These are phyloP conservation scores for Glonium stellatum DNA, from an alignment of 495 filamentous ascomycete genomes.

Conservation along the genomic window DNA sequence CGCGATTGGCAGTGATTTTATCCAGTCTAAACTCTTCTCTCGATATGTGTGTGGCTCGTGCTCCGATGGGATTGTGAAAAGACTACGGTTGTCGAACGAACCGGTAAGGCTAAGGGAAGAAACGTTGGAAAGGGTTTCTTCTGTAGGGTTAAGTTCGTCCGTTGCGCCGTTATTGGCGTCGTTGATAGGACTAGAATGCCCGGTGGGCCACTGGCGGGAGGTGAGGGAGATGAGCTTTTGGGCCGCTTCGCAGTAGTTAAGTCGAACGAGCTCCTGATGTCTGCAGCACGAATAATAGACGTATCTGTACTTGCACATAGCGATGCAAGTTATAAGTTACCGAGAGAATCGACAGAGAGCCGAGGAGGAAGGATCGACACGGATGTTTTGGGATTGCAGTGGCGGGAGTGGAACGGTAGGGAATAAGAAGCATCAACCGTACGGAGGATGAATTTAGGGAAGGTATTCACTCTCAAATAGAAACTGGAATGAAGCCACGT, in stretches of 20 bases:
- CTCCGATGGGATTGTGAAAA: not conserved
- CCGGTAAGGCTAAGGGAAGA: not conserved
- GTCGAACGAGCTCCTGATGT: conserved; percentile 17
- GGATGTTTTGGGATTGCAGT: not conserved
- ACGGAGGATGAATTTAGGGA: not conserved
- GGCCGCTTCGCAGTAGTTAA: conserved; percentile 15
- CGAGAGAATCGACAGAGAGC: not conserved
- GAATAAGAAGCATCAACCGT: not conserved
- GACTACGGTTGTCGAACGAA: not conserved
- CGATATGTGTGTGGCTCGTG: not conserved
- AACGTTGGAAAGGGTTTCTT: not conserved
- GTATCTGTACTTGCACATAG: conserved; percentile 27
- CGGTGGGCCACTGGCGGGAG: not conserved
- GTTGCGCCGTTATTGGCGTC: not conserved
- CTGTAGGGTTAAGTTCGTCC: no score
- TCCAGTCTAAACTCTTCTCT: not conserved
- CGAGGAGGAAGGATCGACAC: not conserved
- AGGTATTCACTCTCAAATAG: not conserved
- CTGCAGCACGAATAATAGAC: conserved; percentile 21
- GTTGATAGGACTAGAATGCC: not conserved
- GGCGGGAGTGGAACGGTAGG: not conserved
- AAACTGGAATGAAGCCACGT: not conserved
- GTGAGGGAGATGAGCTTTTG: not conserved
- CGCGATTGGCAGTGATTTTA: not conserved
- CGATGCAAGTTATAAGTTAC: not conserved